These are phyloP conservation scores for Blastobotrys chiropterorum DNA, from an alignment of 805 yeast species.

Conservation along the genomic window DNA sequence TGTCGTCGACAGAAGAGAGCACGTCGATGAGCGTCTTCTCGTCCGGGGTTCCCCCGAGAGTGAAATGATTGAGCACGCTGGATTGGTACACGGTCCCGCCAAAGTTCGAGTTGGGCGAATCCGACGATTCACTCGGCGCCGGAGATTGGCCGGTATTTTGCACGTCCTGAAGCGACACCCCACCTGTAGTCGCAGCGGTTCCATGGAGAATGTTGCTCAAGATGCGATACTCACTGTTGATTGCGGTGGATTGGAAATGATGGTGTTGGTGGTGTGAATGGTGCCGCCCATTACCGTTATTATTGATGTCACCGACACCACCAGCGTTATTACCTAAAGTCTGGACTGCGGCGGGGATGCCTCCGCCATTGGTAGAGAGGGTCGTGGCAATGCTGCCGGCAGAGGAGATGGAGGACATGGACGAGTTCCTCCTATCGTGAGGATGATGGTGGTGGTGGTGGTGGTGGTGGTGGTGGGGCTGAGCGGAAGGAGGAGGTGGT, in stretches of 20 bases:
- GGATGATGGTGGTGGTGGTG: neutral
- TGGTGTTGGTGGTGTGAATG: neutral
- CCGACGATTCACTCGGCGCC: conserved; percentile 18
- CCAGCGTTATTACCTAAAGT: neutral
- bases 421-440: neutral
- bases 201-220: conserved; percentile 29
- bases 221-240: conserved; percentile 32
- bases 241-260: conserved; percentile 30
- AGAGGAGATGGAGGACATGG: neutral
- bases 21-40: conserved; percentile 4
- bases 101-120: neutral
- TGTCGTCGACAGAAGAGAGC: neutral
- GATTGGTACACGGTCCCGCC: neutral
- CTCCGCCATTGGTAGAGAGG: neutral
- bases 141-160: conserved; percentile 11
- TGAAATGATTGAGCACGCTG: neutral
- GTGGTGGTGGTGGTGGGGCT: neutral
- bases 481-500: neutral
- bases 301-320: neutral
- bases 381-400: neutral
- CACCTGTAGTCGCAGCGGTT: neutral
- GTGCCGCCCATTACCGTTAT: neutral
- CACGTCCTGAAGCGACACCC: neutral
- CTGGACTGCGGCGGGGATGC: neutral
- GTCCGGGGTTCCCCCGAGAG: conserved; percentile 5